Percentiles rank a stretch among this genome's conserved stretches.
Evolutionary conservation across 208 protist genomes (phyloP).

Genomic region (Trichomonas tenax): DNA sequence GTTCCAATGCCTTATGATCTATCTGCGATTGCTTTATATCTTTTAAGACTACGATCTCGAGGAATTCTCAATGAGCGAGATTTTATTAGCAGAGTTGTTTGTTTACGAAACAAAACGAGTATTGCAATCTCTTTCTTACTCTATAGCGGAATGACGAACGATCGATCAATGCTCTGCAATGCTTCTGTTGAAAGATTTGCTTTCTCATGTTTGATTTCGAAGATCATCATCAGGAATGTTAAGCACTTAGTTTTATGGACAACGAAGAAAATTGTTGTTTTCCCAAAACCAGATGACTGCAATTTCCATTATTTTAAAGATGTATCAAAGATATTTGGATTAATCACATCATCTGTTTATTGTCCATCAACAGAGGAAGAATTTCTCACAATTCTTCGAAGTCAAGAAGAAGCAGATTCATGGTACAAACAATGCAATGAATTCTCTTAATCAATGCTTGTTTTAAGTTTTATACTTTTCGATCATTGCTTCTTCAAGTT

Average conservation of each 20-base stretch:
- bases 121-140: neutral
- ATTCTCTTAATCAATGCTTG: too few species aligned
- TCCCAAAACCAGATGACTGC: neutral
- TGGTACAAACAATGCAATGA: too few species aligned
- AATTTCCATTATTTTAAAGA: too few species aligned
- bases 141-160: neutral
- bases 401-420: too few species aligned
- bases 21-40: neutral
- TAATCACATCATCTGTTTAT: too few species aligned
- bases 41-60: neutral
- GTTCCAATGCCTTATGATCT: neutral
- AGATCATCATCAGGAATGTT: neutral
- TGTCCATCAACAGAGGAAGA: too few species aligned
- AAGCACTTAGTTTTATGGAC: neutral
- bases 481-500: too few species aligned
- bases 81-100: neutral
- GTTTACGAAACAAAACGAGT: neutral
- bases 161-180: neutral
- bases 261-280: neutral
- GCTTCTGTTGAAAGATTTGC: neutral
- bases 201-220: neutral
- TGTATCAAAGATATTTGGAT: too few species aligned
- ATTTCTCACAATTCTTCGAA: too few species aligned
- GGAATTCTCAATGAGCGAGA: neutral
- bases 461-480: too few species aligned